Base-by-base conservation (phyloP, 2,329 filamentous ascomycete genomes). In the Albophoma yamanashiensis region DNA sequence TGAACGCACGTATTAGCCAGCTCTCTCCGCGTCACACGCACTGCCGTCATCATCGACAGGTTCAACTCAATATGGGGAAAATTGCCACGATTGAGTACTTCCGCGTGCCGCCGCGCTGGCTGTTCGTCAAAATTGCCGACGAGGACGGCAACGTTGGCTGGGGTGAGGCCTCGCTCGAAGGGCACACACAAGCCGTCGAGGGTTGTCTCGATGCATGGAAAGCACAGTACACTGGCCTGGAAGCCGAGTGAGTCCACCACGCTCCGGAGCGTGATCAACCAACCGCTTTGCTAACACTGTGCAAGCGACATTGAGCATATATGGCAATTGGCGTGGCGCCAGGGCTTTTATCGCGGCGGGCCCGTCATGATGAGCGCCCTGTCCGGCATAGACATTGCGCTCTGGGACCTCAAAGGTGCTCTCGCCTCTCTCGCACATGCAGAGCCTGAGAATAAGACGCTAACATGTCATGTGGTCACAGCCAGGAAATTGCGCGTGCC, bases 291-390 rank as follows among this genome's bases (percentile, higher is more conserved):
- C 47, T 50, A 3, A 89, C 68, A 86, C 85, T 17, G 86, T 87
- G 74, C 8, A 55, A 89, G 86, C 68, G 84, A 91, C 56, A 92
- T 92, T 64, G 89, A 92, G 69, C 86, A 91, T 63, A 87, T 92
- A 61, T 92, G 89, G 89, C 89, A 91, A 69, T 80, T 82, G 64
- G 82, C 83, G 34, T 92, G 86, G 82, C 81, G 89, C 50, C 76
- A 82, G 50, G 83, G 84, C 0, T 93, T 92, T 71, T 92, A 92
- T 71, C 80, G 89, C 36, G 89, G 89, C 2, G 89, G 89, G 0
- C 87, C 89, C 0, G 89, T 92, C 12, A 87, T 92, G 64, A 92
- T 92, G 88, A 89, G 85, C 64, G 89, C 89, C 0, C 73, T 92
- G 20, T 83, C 88, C 0, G 89, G 89, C 2, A 84, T 92, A 58